phyloP scores from a whole-genome alignment of 306 rosid genomes.

The Lagenaria siceraria region DNA sequence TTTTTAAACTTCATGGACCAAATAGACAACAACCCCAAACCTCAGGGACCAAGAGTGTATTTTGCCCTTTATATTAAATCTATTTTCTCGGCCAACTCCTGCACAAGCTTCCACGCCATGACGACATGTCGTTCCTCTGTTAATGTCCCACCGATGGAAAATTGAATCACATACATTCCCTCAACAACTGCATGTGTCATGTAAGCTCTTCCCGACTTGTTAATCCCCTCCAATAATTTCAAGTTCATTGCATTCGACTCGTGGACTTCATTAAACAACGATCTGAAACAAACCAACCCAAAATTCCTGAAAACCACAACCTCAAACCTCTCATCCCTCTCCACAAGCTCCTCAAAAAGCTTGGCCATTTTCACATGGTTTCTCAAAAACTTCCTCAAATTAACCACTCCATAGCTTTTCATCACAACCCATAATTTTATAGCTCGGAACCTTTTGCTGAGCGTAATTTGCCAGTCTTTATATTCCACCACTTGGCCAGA shows the following conservation, averaged over 20 bases:
- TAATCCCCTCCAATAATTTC: slow-evolving; percentile 25
- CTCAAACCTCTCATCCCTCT: slow-evolving; percentile 14
- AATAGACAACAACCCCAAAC: no score
- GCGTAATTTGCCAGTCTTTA: slow-evolving; percentile 24
- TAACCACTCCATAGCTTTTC: slow-evolving; percentile 14
- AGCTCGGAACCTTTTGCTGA: slow-evolving; percentile 10
- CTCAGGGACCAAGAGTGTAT: no score
- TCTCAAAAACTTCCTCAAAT: slow-evolving; percentile 12
- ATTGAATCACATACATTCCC: slow-evolving; percentile 20
- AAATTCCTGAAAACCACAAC: slow-evolving; percentile 15
- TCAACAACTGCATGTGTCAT: slow-evolving; percentile 31
- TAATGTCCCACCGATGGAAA: slow-evolving; percentile 29
- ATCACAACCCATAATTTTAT: slow-evolving; percentile 18
- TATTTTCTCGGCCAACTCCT: slow-evolving; percentile 31
- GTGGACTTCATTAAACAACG: background rate
- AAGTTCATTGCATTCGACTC: background rate
- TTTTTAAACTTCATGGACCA: no score
- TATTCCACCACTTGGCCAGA: slow-evolving; percentile 16
- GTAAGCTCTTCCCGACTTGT: slow-evolving; percentile 16
- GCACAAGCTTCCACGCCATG: slow-evolving; percentile 35
- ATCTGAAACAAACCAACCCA: slow-evolving; percentile 18
- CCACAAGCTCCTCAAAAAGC: slow-evolving; percentile 16
- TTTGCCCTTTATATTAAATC: no score
- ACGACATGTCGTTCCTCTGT: slow-evolving; percentile 34
- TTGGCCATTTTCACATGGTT: slow-evolving; percentile 18